Evolutionary conservation across 257 asterid species (phyloP).

Genomic region (Primulina huaijiensis): DNA sequence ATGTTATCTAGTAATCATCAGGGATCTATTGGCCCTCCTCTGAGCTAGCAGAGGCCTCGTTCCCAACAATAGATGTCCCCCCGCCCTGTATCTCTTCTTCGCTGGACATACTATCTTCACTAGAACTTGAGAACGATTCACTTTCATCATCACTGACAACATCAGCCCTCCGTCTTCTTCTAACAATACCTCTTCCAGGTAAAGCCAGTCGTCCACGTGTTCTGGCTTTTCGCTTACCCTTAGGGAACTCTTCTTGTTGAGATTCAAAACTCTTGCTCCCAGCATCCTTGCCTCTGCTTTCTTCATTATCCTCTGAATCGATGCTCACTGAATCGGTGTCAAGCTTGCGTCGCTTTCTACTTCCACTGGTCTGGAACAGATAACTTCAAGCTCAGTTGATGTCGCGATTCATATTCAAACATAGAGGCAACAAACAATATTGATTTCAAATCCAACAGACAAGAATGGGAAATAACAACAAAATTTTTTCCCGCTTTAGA

Average conservation of each 20-base stretch:
- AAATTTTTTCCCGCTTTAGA: not conserved
- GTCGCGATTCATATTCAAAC: not conserved
- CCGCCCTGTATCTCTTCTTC: constrained; percentile 69
- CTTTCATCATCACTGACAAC: constrained; percentile 73
- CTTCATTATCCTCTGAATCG: constrained; percentile 76
- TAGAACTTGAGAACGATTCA: constrained; percentile 56
- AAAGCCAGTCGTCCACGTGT: constrained; percentile 69
- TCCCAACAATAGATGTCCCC: constrained; percentile 46
- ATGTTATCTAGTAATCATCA: not conserved
- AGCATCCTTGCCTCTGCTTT: constrained; percentile 40
- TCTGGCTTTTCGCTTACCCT: constrained; percentile 82
- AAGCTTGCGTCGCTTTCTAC: constrained; percentile 72
- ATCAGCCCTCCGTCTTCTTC: constrained; percentile 64
- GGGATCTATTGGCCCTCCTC: constrained; percentile 39
- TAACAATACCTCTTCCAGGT: constrained; percentile 60
- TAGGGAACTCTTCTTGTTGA: constrained; percentile 79
- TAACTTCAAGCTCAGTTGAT: constrained; percentile 13
- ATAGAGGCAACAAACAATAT: not conserved
- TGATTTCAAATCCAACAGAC: constrained; percentile 4
- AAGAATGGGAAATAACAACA: not conserved
- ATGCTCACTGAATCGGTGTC: constrained; percentile 52
- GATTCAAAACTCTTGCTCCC: constrained; percentile 58
- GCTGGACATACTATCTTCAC: constrained; percentile 60
- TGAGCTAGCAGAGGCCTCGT: constrained; percentile 65
- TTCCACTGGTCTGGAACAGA: constrained; percentile 61